Evolutionary conservation across 768 basidiomycete genomes (phyloP).

Genomic region (Phaffia tasmanica): DNA sequence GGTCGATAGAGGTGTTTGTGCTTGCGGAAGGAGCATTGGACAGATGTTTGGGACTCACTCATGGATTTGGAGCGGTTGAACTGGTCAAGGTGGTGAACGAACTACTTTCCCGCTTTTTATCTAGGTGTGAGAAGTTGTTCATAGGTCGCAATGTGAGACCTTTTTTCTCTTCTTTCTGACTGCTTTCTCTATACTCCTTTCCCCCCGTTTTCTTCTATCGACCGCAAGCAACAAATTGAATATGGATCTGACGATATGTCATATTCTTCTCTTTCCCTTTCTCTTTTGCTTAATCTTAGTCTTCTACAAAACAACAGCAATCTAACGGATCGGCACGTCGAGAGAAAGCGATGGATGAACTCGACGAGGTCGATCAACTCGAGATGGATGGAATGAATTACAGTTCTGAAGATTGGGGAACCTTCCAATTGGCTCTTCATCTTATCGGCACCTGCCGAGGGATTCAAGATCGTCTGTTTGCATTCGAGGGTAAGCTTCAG

Average conservation of each 20-base stretch:
- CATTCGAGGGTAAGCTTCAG: constrained; percentile 62
- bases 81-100: constrained; percentile 64
- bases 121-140: constrained; percentile 21
- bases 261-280: no score
- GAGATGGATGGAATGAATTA: constrained; percentile 65
- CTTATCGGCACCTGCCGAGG: constrained; percentile 68
- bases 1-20: constrained; percentile 60
- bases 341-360: constrained; percentile 30
- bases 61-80: constrained; percentile 71
- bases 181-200: no score
- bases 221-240: no score
- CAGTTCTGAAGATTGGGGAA: constrained; percentile 73
- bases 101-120: constrained; percentile 58
- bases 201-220: no score
- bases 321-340: no score
- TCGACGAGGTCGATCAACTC: constrained; percentile 34
- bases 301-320: no score
- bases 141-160: constrained; percentile 13
- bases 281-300: no score
- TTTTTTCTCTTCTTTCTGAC: no score
- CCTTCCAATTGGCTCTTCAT: constrained; percentile 71
- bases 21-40: constrained; percentile 67
- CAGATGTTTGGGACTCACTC: constrained; percentile 68
- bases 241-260: no score
- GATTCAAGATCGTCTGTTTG: constrained; percentile 54